Conservation (phyloP, 2,329 filamentous ascomycete species). For the Exophiala sideris region DNA sequence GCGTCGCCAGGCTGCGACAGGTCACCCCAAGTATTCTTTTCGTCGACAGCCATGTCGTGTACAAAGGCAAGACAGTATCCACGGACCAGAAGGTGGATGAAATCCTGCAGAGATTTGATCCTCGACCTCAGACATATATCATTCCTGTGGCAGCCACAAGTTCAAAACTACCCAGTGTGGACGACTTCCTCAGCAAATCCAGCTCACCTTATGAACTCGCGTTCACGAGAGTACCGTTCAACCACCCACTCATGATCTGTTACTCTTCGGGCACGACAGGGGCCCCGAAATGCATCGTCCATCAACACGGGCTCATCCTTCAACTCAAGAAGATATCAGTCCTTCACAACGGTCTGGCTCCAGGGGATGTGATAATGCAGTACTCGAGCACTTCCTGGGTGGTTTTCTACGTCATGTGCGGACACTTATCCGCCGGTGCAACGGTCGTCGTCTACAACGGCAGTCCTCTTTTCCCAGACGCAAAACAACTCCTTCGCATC, state of each 20-base stretch:
- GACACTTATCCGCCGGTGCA: constrained; percentile 42
- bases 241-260: constrained; percentile 43
- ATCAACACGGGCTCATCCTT: constrained; percentile 43
- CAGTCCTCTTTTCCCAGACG: constrained; percentile 41
- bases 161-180: constrained; percentile 22
- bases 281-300: constrained; percentile 46
- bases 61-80: constrained; percentile 9
- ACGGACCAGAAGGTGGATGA: constrained; percentile 6
- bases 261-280: constrained; percentile 46
- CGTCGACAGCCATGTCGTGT: constrained; percentile 35
- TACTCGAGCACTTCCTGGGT: constrained; percentile 49
- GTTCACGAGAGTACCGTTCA: constrained; percentile 41
- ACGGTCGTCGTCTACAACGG: constrained; percentile 46
- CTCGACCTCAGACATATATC: not conserved
- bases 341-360: constrained; percentile 43
- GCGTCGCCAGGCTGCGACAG: constrained; percentile 38
- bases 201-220: constrained; percentile 32
- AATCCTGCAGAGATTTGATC: not conserved
- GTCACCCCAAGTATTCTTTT: constrained; percentile 40
- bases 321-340: constrained; percentile 42
- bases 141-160: not conserved
- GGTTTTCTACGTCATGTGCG: constrained; percentile 46
- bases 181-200: constrained; percentile 35
- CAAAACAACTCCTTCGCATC: constrained; percentile 37
- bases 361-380: constrained; percentile 43